Conservation (phyloP, 192 early-diverging fungal species). For the Phycomyces nitens region DNA sequence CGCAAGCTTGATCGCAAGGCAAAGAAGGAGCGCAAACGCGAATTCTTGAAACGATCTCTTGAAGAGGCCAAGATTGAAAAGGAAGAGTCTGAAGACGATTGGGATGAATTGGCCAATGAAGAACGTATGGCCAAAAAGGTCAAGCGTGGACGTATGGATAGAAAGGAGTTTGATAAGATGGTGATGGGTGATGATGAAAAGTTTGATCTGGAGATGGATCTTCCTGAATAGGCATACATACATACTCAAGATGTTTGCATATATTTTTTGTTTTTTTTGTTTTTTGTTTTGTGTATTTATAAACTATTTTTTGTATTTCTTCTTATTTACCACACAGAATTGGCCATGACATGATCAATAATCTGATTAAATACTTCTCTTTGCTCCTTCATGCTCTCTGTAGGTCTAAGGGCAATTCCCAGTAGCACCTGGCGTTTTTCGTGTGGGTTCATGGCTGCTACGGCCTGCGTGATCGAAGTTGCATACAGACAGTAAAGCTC, state of each 20-base stretch:
- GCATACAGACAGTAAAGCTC: slow-evolving; percentile 51
- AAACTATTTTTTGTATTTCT: neutral
- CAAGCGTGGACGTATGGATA: slow-evolving; percentile 47
- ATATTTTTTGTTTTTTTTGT: neutral
- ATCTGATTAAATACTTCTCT: slow-evolving; percentile 25
- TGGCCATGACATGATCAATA: slow-evolving; percentile 25
- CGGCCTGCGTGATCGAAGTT: slow-evolving; percentile 45
- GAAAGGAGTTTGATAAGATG: slow-evolving; percentile 46
- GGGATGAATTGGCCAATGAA: slow-evolving; percentile 60
- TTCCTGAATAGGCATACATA: neutral
- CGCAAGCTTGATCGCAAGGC: slow-evolving; percentile 58
- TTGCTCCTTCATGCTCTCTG: slow-evolving; percentile 28
- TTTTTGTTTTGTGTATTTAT: neutral
- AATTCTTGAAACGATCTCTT: slow-evolving; percentile 37
- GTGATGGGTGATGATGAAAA: slow-evolving; percentile 23
- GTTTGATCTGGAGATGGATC: neutral
- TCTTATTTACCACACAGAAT: slow-evolving; percentile 25
- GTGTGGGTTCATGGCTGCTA: slow-evolving; percentile 45
- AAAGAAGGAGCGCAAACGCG: slow-evolving; percentile 61
- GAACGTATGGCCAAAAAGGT: slow-evolving; percentile 58
- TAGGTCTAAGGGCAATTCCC: slow-evolving; percentile 42
- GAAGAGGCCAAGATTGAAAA: slow-evolving; percentile 28
- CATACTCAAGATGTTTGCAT: neutral
- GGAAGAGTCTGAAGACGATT: slow-evolving; percentile 49
- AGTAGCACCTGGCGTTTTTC: slow-evolving; percentile 45